Evolutionary conservation across 495 filamentous ascomycete species (phyloP).

Genomic region (Aspergillus diversus): DNA sequence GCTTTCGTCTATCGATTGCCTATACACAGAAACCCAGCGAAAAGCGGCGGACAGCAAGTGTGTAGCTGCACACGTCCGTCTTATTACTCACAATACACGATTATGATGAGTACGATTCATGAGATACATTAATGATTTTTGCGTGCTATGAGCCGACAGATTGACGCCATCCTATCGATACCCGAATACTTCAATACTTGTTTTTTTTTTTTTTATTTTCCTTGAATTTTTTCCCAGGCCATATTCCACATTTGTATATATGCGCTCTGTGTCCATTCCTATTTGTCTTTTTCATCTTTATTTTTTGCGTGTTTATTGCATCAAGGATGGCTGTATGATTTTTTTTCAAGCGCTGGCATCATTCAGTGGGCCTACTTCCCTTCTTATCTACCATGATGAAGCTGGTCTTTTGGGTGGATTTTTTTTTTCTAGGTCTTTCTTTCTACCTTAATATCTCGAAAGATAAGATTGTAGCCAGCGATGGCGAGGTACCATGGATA

Average conservation of each 20-base stretch:
- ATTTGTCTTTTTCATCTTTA: neutral
- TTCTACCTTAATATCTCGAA: constrained; percentile 1
- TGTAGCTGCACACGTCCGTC: constrained; percentile 24
- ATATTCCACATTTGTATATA: no score
- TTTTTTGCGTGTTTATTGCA: neutral
- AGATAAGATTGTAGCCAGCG: constrained; percentile 5
- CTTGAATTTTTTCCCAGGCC: no score
- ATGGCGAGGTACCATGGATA: neutral
- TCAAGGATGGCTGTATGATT: constrained; percentile 20
- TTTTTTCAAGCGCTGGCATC: neutral
- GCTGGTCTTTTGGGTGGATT: constrained; percentile 24
- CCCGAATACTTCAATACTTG: neutral
- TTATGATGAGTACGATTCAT: constrained; percentile 22
- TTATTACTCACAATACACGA: constrained; percentile 7
- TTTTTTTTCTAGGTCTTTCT: constrained; percentile 9
- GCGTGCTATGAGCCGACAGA: neutral
- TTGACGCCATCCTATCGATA: neutral
- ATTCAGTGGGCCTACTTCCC: neutral
- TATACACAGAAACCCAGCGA: constrained; percentile 81
- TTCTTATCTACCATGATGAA: constrained; percentile 19
- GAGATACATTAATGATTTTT: constrained; percentile 15
- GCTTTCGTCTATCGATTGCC: constrained; percentile 87
- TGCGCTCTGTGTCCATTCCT: neutral
- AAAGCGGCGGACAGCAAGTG: constrained; percentile 61
- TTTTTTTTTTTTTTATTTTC: constrained; percentile 4